phyloP scores from a whole-genome alignment of 495 filamentous ascomycete genomes.

The Polyplosphaeria fusca region DNA sequence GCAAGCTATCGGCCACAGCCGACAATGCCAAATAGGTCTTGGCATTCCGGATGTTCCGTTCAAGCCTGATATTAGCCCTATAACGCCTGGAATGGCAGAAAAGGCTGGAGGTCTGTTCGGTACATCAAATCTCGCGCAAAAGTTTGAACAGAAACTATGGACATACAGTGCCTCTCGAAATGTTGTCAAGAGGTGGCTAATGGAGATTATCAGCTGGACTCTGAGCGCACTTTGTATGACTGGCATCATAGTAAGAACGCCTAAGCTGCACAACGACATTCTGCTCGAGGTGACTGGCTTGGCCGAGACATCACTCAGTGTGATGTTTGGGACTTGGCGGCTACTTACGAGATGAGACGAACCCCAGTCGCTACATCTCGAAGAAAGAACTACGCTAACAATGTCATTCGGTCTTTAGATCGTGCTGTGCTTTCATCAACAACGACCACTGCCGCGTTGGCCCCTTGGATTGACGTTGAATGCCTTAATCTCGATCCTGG shows the following conservation, averaged over 20 bases:
- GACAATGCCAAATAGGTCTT: slow-evolving; percentile 6
- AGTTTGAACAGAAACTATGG: slow-evolving; percentile 20
- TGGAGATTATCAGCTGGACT: slow-evolving; percentile 24
- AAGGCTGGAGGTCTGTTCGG: not conserved
- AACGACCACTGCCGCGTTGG: slow-evolving; percentile 3
- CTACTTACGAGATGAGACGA: too few relatives aligned
- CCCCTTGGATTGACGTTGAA: slow-evolving; percentile 13
- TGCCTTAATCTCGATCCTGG: slow-evolving; percentile 6
- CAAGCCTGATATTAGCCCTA: slow-evolving; percentile 11
- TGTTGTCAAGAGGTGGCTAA: slow-evolving; percentile 19
- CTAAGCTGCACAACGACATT: not conserved
- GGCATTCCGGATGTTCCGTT: slow-evolving; percentile 6
- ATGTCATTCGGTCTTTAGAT: too few relatives aligned
- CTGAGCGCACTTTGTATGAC: slow-evolving; percentile 22
- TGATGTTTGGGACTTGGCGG: too few relatives aligned
- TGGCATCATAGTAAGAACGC: slow-evolving; percentile 7
- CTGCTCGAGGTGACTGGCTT: too few relatives aligned
- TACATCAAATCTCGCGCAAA: slow-evolving; percentile 14
- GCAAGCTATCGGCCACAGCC: not conserved
- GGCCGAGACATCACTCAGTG: too few relatives aligned
- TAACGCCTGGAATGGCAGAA: slow-evolving; percentile 13
- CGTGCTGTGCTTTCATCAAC: slow-evolving; percentile 5
- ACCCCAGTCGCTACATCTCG: too few relatives aligned
- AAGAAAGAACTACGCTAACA: too few relatives aligned
- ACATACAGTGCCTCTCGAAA: slow-evolving; percentile 12